A percentile compares a stretch with the other conserved stretches of the same genome.
These are phyloP conservation scores for Ambrosia artemisiifolia DNA, from an alignment of 129 eudicot genomes.

Conservation along the genomic window DNA sequence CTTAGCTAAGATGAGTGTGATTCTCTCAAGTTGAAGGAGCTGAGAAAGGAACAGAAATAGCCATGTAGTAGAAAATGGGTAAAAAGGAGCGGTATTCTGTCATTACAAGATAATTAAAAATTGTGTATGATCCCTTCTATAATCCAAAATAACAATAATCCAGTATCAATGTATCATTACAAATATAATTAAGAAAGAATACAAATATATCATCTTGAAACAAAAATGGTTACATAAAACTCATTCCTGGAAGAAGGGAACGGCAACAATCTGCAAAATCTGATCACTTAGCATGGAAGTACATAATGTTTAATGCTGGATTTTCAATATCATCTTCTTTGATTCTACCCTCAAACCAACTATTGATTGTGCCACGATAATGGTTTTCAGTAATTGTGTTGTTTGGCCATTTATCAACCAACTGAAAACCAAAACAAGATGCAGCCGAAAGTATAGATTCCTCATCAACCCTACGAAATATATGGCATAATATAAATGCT, in stretches of 20 bases:
- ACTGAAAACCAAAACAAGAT: slow-evolving; percentile 55
- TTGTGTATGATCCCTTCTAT: not conserved
- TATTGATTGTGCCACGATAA: slow-evolving; percentile 32
- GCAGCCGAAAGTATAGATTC: slow-evolving; percentile 75
- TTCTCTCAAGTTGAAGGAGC: too few species aligned
- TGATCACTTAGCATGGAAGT: slow-evolving; percentile 38
- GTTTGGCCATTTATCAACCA: slow-evolving; percentile 75
- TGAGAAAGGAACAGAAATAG: too few species aligned
- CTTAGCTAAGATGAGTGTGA: too few species aligned
- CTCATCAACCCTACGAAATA: slow-evolving; percentile 82
- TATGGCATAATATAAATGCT: slow-evolving; percentile 77
- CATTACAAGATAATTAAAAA: not conserved
- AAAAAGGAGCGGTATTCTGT: too few species aligned
- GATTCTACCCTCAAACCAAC: slow-evolving; percentile 50
- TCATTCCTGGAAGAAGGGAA: not conserved
- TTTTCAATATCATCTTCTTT: slow-evolving; percentile 38
- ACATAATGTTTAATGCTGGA: slow-evolving; percentile 72
- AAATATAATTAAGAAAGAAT: not conserved
- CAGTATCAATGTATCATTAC: not conserved
- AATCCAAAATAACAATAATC: not conserved
- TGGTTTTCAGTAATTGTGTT: not conserved
- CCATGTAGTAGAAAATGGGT: too few species aligned
- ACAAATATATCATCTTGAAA: not conserved
- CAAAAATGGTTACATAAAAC: not conserved
- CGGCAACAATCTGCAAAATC: slow-evolving; percentile 10